Conservation (phyloP, 1,139 yeast genomes). For the Yamadazyma trypodendri region DNA sequence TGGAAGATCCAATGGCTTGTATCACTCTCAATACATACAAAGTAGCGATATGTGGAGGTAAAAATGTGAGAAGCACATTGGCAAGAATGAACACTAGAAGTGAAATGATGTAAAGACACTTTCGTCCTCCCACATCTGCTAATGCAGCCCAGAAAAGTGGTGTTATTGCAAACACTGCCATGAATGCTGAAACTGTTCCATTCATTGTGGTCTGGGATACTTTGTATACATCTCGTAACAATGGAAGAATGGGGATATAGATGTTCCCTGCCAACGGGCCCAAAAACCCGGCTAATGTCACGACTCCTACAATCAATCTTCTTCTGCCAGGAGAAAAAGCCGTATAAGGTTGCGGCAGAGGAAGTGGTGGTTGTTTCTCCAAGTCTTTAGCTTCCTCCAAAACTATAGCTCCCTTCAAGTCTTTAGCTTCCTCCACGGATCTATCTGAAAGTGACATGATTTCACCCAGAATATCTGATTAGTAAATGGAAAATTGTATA, state of each 20-base stretch:
- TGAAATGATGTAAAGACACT: slow-evolving; percentile 47
- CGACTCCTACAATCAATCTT: slow-evolving; percentile 28
- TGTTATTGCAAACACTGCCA: slow-evolving; percentile 55
- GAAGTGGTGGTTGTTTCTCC: not conserved
- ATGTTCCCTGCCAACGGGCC: slow-evolving; percentile 64
- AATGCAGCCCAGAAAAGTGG: slow-evolving; percentile 56
- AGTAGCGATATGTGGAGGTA: slow-evolving; percentile 47
- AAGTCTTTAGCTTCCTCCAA: not conserved
- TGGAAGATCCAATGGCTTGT: slow-evolving; percentile 58
- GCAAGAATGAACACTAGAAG: slow-evolving; percentile 44
- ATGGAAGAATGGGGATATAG: slow-evolving; percentile 56
- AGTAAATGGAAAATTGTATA: too few relatives aligned
- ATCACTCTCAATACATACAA: slow-evolving; percentile 43
- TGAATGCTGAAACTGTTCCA: slow-evolving; percentile 60
- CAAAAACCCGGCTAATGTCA: slow-evolving; percentile 51
- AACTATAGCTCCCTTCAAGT: not conserved
- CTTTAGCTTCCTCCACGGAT: not conserved
- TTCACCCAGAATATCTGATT: too few relatives aligned
- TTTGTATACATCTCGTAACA: slow-evolving; percentile 39
- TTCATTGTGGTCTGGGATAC: slow-evolving; percentile 48
- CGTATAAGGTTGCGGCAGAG: slow-evolving; percentile 4
- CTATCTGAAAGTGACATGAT: not conserved
- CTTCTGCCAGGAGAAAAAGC: slow-evolving; percentile 16
- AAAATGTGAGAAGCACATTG: slow-evolving; percentile 45
- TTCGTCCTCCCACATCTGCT: slow-evolving; percentile 61